phyloP scores from a whole-genome alignment of 306 rosid genomes.

The Inga oerstediana region DNA sequence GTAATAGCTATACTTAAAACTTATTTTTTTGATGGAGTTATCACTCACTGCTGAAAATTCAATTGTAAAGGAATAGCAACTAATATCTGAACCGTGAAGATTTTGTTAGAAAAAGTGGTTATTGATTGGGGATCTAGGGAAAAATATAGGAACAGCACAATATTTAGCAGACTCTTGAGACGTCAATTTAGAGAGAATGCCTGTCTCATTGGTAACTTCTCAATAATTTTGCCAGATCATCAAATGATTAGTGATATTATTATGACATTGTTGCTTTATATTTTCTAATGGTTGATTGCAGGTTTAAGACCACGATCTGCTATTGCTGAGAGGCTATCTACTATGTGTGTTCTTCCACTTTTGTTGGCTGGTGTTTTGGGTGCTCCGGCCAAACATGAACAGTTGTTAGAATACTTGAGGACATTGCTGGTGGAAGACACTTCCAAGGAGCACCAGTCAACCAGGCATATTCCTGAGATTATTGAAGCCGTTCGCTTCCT shows the following conservation, averaged over 20 bases:
- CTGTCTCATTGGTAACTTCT: background rate
- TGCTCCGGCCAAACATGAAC: conserved; percentile 66
- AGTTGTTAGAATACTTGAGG: conserved; percentile 71
- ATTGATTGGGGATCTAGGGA: background rate
- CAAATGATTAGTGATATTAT: conserved; percentile 25
- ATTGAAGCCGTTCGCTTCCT: conserved; percentile 88
- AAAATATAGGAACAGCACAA: background rate
- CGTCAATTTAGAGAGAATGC: background rate
- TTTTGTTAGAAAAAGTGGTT: background rate
- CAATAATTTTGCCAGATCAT: background rate
- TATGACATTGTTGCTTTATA: conserved; percentile 32
- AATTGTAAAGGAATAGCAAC: background rate
- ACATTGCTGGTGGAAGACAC: conserved; percentile 71
- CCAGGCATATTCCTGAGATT: conserved; percentile 67
- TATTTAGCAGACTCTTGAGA: background rate
- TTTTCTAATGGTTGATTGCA: conserved; percentile 41
- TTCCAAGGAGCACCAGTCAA: conserved; percentile 52
- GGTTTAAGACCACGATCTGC: conserved; percentile 84
- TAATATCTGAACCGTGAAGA: background rate
- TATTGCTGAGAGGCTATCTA: conserved; percentile 75
- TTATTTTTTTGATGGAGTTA: background rate
- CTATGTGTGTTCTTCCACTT: conserved; percentile 87
- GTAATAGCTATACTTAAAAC: background rate
- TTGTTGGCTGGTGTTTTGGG: conserved; percentile 90
- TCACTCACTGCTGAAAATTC: background rate